phyloP scores from a whole-genome alignment of 1,284 basidiomycete species.

The Tilletia setariae region DNA sequence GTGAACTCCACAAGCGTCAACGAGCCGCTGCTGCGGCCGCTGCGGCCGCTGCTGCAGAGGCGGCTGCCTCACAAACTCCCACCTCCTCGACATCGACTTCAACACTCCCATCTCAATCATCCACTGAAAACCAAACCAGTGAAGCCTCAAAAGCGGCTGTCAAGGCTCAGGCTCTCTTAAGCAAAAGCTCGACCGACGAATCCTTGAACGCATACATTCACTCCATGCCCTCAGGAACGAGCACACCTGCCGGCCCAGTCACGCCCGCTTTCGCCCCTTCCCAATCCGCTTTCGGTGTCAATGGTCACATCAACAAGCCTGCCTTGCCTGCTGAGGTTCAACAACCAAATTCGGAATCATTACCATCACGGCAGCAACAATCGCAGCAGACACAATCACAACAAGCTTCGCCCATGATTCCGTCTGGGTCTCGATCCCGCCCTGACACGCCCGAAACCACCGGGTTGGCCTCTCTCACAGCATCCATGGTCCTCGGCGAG shows the following conservation, averaged over 20 bases:
- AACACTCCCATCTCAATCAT: not conserved
- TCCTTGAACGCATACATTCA: no score
- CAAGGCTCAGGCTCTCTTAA: not conserved
- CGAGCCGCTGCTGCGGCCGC: conserved; percentile 24
- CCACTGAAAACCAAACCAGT: not conserved
- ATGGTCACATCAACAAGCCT: no score
- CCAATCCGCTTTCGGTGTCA: no score
- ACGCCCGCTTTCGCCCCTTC: no score
- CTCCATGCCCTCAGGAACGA: no score
- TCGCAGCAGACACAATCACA: not conserved
- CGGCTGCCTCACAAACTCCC: not conserved
- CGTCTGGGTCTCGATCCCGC: not conserved
- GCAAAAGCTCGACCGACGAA: no score
- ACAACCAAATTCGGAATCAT: not conserved
- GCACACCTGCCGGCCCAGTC: no score
- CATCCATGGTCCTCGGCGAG: conserved; percentile 12
- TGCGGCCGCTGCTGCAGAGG: not conserved
- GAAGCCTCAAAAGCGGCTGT: not conserved
- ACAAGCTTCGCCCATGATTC: not conserved
- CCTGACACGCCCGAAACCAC: conserved; percentile 7
- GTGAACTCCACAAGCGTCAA: conserved; percentile 45
- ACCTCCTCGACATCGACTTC: no score
- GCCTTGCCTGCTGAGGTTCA: not conserved
- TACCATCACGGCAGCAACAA: not conserved
- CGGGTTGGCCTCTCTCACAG: not conserved